Conservation (phyloP, 192 early-diverging fungal genomes). For the Coemansia sp. region DNA sequence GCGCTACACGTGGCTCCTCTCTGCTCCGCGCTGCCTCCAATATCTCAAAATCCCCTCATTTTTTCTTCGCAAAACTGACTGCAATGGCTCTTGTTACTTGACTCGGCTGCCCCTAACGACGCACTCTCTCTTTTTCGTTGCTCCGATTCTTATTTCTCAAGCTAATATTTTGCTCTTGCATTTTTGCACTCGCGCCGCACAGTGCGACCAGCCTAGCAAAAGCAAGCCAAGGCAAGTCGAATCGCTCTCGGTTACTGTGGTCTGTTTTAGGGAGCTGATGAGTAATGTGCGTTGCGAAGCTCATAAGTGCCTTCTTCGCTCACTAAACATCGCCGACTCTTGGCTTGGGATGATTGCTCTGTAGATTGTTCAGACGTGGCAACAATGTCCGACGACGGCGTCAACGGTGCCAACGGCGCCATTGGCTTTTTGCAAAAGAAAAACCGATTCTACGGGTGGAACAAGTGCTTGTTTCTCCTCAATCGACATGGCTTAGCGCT, state of each 20-base stretch:
- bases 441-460: constrained; percentile 55
- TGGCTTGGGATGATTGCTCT: neutral
- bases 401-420: neutral
- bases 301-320: neutral
- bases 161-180: neutral
- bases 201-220: neutral
- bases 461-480: constrained; percentile 31
- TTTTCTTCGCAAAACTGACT: neutral
- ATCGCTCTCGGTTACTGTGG: neutral
- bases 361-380: neutral
- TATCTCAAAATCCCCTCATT: neutral
- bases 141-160: neutral
- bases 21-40: neutral
- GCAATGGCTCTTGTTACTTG: neutral
- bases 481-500: constrained; percentile 20
- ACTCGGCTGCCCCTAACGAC: neutral
- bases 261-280: no score
- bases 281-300: no score
- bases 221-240: constrained; percentile 2
- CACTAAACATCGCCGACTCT: neutral
- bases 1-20: neutral
- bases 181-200: neutral
- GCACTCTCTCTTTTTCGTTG: neutral
- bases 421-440: constrained; percentile 45
- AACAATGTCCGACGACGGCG: neutral